A percentile compares a stretch with the other conserved stretches of the same genome.
These are phyloP conservation scores for Cavenderia fasciculata DNA, from an alignment of 78 protist species.

Conservation along the genomic window DNA sequence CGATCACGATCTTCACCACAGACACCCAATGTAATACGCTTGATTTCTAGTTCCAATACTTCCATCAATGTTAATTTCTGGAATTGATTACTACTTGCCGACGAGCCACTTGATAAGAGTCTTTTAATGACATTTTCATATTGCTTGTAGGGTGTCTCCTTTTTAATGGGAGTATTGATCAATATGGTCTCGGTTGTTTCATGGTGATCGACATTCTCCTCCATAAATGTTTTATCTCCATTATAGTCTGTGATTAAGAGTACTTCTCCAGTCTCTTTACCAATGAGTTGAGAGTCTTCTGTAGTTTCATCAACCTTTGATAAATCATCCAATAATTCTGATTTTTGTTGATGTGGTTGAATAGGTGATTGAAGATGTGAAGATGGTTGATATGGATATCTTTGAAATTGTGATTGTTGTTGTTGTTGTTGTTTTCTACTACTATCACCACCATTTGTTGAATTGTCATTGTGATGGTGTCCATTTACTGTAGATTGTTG, in stretches of 20 bases:
- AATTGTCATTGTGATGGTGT: neutral
- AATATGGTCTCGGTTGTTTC: neutral
- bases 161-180: neutral
- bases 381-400: neutral
- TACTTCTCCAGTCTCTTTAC: neutral
- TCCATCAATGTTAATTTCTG: neutral
- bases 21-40: slow-evolving; percentile 12
- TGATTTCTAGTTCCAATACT: slow-evolving; percentile 50
- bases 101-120: neutral
- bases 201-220: neutral
- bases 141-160: neutral
- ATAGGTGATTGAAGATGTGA: neutral
- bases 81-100: neutral
- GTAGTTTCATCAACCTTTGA: no score
- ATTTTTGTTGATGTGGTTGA: no score
- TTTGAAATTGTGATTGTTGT: neutral
- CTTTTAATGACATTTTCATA: no score
- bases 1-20: slow-evolving; percentile 33
- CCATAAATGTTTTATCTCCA: slow-evolving; percentile 18
- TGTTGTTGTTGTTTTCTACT: slow-evolving; percentile 10
- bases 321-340: no score
- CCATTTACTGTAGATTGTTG: no score
- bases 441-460: neutral
- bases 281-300: no score
- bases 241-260: slow-evolving; percentile 41